Percentiles rank a stretch among this genome's conserved stretches.
Conservation (phyloP, 225 moss, liverwort and hornwort genomes). For the Sphagnum tenellum region DNA sequence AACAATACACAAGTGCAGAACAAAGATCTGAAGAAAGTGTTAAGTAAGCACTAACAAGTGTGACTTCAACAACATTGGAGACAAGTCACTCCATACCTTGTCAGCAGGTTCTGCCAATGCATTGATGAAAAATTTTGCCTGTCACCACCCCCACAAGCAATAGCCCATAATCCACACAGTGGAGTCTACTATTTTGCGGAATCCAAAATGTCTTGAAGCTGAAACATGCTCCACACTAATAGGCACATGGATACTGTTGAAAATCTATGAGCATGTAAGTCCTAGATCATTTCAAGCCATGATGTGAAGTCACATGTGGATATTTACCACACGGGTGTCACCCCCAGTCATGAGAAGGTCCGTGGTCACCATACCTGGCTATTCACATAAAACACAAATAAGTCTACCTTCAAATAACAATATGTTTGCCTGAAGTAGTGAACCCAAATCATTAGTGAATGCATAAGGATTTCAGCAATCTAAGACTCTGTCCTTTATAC, state of each 20-base stretch:
- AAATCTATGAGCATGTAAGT: not conserved
- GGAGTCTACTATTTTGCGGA: not conserved
- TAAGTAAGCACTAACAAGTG: too few species aligned
- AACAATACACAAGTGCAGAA: too few species aligned
- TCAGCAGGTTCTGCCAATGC: conserved; percentile 82
- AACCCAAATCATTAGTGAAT: too few species aligned
- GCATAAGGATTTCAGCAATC: too few species aligned
- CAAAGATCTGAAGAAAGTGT: too few species aligned
- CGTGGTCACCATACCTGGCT: conserved; percentile 99
- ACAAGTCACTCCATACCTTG: not conserved
- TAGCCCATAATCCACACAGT: not conserved
- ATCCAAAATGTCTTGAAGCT: too few species aligned
- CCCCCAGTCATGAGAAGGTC: conserved; percentile 90
- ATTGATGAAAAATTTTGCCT: conserved; percentile 99
- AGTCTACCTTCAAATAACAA: not conserved
- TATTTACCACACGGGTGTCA: conserved; percentile 29
- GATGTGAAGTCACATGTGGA: too few species aligned
- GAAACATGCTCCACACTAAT: not conserved
- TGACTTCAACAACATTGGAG: too few species aligned
- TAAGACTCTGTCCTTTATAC: too few species aligned
- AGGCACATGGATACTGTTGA: not conserved
- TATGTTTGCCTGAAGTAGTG: not conserved
- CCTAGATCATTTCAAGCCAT: not conserved
- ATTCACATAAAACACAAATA: conserved; percentile 13
- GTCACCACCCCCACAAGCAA: conserved; percentile 6